Evolutionary conservation across 192 early-diverging fungal genomes (phyloP).

Genomic region (Chytriomyces hyalinus): DNA sequence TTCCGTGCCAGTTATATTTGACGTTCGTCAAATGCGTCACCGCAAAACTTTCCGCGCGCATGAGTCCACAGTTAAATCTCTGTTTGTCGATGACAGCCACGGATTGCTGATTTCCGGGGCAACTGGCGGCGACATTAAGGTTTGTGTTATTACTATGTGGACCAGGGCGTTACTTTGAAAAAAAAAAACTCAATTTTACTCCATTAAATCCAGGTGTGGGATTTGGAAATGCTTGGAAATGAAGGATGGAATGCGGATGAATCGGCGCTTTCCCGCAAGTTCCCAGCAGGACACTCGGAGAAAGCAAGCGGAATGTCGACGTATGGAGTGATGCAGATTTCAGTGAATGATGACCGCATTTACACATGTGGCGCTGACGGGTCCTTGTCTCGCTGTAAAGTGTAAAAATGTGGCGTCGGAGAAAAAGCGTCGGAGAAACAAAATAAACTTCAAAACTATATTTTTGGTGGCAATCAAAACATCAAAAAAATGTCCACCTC

Average conservation of each 20-base stretch:
- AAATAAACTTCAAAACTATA: too few relatives aligned
- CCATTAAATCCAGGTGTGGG: slow-evolving; percentile 41
- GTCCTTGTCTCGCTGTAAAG: slow-evolving; percentile 34
- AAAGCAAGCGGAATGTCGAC: slow-evolving; percentile 52
- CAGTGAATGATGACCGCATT: slow-evolving; percentile 53
- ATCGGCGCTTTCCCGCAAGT: slow-evolving; percentile 49
- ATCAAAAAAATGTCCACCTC: too few relatives aligned
- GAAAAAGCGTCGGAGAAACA: too few relatives aligned
- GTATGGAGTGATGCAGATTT: slow-evolving; percentile 70
- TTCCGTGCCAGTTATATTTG: slow-evolving; percentile 63
- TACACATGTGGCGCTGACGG: slow-evolving; percentile 72
- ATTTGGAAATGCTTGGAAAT: slow-evolving; percentile 55
- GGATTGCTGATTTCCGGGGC: slow-evolving; percentile 70
- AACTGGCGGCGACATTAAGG: slow-evolving; percentile 71
- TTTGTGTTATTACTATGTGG: slow-evolving; percentile 1
- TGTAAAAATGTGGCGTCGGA: too few relatives aligned
- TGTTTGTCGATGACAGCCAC: slow-evolving; percentile 66
- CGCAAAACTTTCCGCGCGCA: slow-evolving; percentile 75
- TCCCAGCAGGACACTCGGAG: slow-evolving; percentile 24
- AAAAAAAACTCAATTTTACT: not conserved
- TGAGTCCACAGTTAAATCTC: slow-evolving; percentile 66
- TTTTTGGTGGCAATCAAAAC: too few relatives aligned
- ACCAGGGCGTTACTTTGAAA: not conserved
- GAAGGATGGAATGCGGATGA: slow-evolving; percentile 57
- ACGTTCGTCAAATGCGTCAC: slow-evolving; percentile 68